Conservation (phyloP, 106 monocot genomes). For the Acorus gramineus region DNA sequence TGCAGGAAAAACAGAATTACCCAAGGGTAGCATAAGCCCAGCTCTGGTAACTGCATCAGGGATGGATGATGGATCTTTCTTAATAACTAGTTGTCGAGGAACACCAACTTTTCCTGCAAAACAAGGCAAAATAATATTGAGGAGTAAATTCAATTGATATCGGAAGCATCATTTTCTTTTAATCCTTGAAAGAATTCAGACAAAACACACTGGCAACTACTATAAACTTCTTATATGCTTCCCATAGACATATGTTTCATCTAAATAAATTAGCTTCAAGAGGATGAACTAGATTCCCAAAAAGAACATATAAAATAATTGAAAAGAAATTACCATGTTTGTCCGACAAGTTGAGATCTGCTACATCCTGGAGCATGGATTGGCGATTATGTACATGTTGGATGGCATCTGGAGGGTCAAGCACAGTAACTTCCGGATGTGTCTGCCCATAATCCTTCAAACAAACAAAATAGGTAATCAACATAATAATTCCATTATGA, state of each 20-base stretch:
- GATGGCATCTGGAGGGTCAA: conserved; percentile 91
- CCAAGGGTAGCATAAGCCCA: conserved; percentile 69
- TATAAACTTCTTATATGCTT: no score
- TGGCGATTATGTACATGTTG: conserved; percentile 77
- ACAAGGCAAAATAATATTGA: neutral
- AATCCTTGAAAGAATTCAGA: no score
- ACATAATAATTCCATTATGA: neutral
- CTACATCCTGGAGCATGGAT: conserved; percentile 92
- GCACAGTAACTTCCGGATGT: conserved; percentile 91
- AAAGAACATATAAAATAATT: neutral
- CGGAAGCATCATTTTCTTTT: no score
- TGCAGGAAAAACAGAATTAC: conserved; percentile 20
- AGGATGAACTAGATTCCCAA: neutral
- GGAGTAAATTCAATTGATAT: no score
- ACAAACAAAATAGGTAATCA: conserved; percentile 4
- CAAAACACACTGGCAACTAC: no score
- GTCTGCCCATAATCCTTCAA: conserved; percentile 64
- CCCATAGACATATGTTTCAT: no score
- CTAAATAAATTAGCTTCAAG: neutral
- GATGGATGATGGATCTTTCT: conserved; percentile 62
- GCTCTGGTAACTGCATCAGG: conserved; percentile 59
- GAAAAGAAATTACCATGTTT: conserved; percentile 37
- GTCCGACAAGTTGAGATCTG: conserved; percentile 64
- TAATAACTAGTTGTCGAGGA: conserved; percentile 75
- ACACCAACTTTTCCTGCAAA: conserved; percentile 73